Evolutionary conservation across 805 yeast species (phyloP), one percentile per base, ranked within the genome.

Genomic region (Starmera quercuum): DNA sequence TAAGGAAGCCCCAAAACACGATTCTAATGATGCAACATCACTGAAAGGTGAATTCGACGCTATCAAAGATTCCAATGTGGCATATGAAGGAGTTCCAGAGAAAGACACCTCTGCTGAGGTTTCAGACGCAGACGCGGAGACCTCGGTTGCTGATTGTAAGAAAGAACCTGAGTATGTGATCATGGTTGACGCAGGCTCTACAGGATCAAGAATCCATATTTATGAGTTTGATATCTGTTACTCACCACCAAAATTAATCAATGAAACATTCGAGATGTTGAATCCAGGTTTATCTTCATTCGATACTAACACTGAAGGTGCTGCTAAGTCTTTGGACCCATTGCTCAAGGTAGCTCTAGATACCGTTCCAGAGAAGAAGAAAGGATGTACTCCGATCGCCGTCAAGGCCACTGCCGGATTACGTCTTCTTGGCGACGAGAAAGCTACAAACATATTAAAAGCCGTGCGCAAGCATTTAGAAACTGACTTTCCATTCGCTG

Each of bases 351-450:
- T 73, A 10, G 98, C 99, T 1, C 50, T 88, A 46, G 66, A 76
- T 23, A 60, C 76, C 12, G 84, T 92, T 34, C 99, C 99, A 22
- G 67, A 70, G 40, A 70, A 70, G 28, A 64, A 71, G 51, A 86
- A 77, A 49, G 59, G 66, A 1, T 92, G 97, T 63, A 78, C 97
- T 3, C 98, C 97, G 6, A 73, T 92, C 30, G 94, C 97, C 1
- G 95, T 92, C 29, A 90, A 88, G 64, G 99, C 98, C 34, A 92
- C 98, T 31, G 98, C 99, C 20, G 98, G 98, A 26, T 71, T 92
- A 53, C 76, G 98, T 60, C 56, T 82, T 42, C 66, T 88, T 34
- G 97, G 98, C 36, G 75, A 73, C 33, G 80, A 69, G 32, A 82
- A 82, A 56, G 71, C 95, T 5, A 59, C 59, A 18, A 75, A 72